Evolutionary conservation across 2,329 filamentous ascomycete genomes (phyloP).

Genomic region (Phyllachora maydis): DNA sequence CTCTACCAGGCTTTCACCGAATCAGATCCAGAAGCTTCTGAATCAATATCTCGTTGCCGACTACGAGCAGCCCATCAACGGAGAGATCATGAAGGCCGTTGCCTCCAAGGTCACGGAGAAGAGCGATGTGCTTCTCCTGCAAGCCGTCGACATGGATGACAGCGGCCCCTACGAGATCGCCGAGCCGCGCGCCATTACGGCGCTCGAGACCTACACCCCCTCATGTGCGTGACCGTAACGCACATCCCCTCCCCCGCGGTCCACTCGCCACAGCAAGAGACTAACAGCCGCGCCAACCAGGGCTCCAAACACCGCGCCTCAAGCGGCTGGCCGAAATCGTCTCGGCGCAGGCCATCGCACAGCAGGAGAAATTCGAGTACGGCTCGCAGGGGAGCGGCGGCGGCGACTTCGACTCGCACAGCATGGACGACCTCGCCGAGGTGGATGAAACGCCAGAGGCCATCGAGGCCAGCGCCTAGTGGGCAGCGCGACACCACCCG

Average conservation of each 20-base stretch:
- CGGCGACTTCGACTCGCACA: conserved; percentile 17
- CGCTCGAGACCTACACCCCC: conserved; percentile 92
- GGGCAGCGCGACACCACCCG: no score
- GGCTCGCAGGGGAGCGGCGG: conserved; percentile 27
- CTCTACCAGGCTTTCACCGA: conserved; percentile 62
- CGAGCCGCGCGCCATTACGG: conserved; percentile 86
- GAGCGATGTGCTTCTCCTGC: conserved; percentile 82
- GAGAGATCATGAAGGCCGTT: conserved; percentile 99
- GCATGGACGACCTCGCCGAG: conserved; percentile 22
- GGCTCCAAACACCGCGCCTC: conserved; percentile 86
- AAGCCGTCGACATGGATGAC: conserved; percentile 97
- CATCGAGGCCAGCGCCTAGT: conserved; percentile 15
- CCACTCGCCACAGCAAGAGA: neutral
- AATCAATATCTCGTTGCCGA: conserved; percentile 98
- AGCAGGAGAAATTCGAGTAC: conserved; percentile 68
- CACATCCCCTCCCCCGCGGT: neutral
- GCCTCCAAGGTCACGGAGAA: conserved; percentile 95
- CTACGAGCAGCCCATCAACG: conserved; percentile 98
- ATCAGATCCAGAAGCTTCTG: conserved; percentile 95
- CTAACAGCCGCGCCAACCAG: conserved; percentile 20
- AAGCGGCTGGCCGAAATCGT: conserved; percentile 98
- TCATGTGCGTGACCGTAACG: conserved; percentile 67
- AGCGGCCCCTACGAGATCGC: conserved; percentile 97
- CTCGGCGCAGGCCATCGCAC: conserved; percentile 84
- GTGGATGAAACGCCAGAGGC: conserved; percentile 24